Evolutionary conservation across 2,329 filamentous ascomycete genomes (phyloP).

Genomic region (Didymella keratinophila): DNA sequence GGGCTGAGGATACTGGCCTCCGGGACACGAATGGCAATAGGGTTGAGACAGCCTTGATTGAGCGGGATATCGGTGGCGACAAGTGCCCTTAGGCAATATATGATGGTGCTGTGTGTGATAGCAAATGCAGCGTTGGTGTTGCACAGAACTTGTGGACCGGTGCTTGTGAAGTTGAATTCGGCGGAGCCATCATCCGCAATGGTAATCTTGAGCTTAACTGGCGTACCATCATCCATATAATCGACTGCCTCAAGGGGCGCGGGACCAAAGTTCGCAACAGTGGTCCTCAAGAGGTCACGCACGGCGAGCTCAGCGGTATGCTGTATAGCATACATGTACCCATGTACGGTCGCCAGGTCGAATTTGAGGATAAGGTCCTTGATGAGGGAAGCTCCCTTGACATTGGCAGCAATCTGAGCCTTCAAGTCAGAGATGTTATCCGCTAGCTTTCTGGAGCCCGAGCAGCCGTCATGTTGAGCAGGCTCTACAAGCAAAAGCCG

Average conservation of each 20-base stretch:
- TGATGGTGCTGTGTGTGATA: slow-evolving; percentile 64
- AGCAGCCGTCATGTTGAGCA: slow-evolving; percentile 51
- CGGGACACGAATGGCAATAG: slow-evolving; percentile 48
- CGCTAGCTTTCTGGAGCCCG: slow-evolving; percentile 41
- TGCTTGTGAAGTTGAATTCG: slow-evolving; percentile 28
- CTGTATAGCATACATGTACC: slow-evolving; percentile 53
- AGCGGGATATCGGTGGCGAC: slow-evolving; percentile 50
- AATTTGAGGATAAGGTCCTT: slow-evolving; percentile 47
- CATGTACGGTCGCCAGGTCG: slow-evolving; percentile 44
- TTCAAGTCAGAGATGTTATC: slow-evolving; percentile 48
- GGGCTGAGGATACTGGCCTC: slow-evolving; percentile 45
- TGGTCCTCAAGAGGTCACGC: slow-evolving; percentile 37
- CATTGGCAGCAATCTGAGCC: slow-evolving; percentile 45
- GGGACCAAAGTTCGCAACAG: slow-evolving; percentile 21
- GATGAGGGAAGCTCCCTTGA: slow-evolving; percentile 47
- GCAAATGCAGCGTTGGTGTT: slow-evolving; percentile 50
- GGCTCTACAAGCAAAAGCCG: slow-evolving; percentile 39
- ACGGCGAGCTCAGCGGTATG: slow-evolving; percentile 48
- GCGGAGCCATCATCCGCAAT: slow-evolving; percentile 9
- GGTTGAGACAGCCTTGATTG: slow-evolving; percentile 52
- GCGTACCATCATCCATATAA: slow-evolving; percentile 52
- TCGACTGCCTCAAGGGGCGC: slow-evolving; percentile 32
- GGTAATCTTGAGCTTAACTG: slow-evolving; percentile 28
- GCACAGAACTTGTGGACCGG: slow-evolving; percentile 42
- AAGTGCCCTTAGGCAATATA: slow-evolving; percentile 49